Evolutionary conservation across 768 basidiomycete species (phyloP), one percentile per base, ranked within the genome.

Genomic region (Psilocybe cubensis): DNA sequence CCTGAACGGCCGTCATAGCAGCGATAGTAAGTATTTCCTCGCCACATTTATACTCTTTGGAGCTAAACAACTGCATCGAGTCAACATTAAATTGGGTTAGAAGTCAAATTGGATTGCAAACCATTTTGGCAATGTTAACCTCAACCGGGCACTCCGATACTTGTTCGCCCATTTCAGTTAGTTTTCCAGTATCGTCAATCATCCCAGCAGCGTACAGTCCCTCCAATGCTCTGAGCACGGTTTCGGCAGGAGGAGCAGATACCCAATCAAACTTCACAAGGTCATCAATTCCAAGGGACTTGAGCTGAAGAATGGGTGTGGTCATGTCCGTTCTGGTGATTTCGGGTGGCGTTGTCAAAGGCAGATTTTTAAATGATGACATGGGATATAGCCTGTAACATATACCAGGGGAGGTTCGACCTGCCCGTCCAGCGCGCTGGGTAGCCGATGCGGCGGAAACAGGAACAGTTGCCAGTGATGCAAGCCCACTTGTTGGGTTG

Each of bases 241-340:
- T 89, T 69, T 93, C 91, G 10, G 89, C 87, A 2, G 94, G 92
- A 29, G 97, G 97, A 0, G 87, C 78, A 27, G 89, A 88, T 28
- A 98, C 84, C 91, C 95, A 99, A 68, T 98, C 95, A 68, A 98
- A 96, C 68, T 91, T 92, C 83, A 97, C 89, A 12, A 98, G 71
- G 71, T 99, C 94, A 63, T 98, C 91, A 43, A 99, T 91, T 8
- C 97, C 97, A 27, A 99, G 80, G 0, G 92, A 91, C 72, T 98
- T 98, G 47, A 98, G 82, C 69, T 98, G 96, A 17, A 99, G 76
- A 49, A 99, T 89, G 4, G 94, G 91, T 2, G 92, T 90, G 0
- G 91, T 90, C 75, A 99, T 84, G 66, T 99, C 96, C 3, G 88
- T 89, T 28, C 96, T 85, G 9, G 88, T 89, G 47, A 98, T 88